Percentiles rank a stretch among this genome's conserved stretches.
These are phyloP conservation scores for Ramaria sp. DNA, from an alignment of 768 basidiomycete species.

Conservation along the genomic window DNA sequence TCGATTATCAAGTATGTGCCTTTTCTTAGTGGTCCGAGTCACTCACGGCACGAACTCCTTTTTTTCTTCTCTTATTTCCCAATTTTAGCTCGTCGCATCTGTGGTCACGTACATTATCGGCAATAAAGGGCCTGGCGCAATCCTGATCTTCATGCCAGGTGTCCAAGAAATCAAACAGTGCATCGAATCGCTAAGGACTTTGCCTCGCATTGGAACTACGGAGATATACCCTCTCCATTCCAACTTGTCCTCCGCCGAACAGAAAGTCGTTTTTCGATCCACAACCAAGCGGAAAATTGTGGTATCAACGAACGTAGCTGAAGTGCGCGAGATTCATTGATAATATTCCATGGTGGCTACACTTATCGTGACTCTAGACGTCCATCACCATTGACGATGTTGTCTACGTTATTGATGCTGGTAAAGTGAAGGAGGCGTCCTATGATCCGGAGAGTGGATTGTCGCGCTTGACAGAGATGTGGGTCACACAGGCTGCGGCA, in stretches of 20 bases:
- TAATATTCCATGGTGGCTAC: not conserved
- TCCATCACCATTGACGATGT: conserved; percentile 89
- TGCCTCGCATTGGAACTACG: conserved; percentile 24
- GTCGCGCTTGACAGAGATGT: conserved; percentile 67
- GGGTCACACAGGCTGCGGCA: conserved; percentile 70
- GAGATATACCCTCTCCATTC: conserved; percentile 78
- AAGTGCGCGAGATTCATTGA: conserved; percentile 34
- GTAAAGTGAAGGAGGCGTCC: conserved; percentile 77
- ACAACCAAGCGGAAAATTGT: conserved; percentile 71
- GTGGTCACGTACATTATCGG: conserved; percentile 53
- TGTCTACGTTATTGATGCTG: conserved; percentile 73
- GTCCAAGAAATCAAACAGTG: conserved; percentile 80
- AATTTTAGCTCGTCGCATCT: conserved; percentile 47
- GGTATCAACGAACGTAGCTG: conserved; percentile 85
- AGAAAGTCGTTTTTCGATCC: conserved; percentile 60
- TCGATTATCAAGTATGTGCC: conserved; percentile 63
- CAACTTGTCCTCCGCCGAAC: conserved; percentile 77
- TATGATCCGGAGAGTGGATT: conserved; percentile 61
- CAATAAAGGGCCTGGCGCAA: conserved; percentile 44
- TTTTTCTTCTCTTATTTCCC: no score
- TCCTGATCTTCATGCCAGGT: conserved; percentile 86
- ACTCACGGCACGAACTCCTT: not conserved
- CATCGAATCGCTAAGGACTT: conserved; percentile 42
- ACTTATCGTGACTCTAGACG: conserved; percentile 36
- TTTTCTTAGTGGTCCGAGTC: no score